These are phyloP conservation scores for Taiozyma sp. DNA, from an alignment of 1,139 yeast genomes.

Conservation along the genomic window DNA sequence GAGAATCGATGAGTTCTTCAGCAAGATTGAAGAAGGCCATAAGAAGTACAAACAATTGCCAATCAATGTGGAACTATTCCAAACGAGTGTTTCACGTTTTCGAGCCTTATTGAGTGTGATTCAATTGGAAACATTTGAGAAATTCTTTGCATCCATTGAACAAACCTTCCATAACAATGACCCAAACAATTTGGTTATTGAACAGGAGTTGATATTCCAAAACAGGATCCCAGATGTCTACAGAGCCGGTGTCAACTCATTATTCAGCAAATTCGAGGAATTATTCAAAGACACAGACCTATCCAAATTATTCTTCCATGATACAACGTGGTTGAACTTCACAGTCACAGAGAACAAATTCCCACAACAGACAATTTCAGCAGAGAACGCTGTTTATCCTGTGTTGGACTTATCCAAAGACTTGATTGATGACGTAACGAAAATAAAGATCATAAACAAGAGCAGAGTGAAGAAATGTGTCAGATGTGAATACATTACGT, in stretches of 20 bases:
- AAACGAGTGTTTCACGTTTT: slow-evolving; percentile 41
- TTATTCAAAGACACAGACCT: slow-evolving; percentile 31
- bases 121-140: slow-evolving; percentile 57
- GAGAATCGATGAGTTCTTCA: slow-evolving; percentile 53
- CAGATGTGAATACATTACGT: slow-evolving; percentile 23
- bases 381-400: slow-evolving; percentile 9
- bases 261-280: slow-evolving; percentile 23
- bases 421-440: slow-evolving; percentile 42
- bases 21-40: slow-evolving; percentile 23
- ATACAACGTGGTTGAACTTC: slow-evolving; percentile 65
- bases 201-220: slow-evolving; percentile 62
- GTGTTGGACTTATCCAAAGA: slow-evolving; percentile 14
- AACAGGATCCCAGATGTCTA: slow-evolving; percentile 53
- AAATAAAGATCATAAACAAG: slow-evolving; percentile 27
- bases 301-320: slow-evolving; percentile 57
- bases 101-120: slow-evolving; percentile 49
- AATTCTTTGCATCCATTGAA: slow-evolving; percentile 52
- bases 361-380: slow-evolving; percentile 6
- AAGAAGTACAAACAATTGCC: slow-evolving; percentile 6
- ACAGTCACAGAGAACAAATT: slow-evolving; percentile 27
- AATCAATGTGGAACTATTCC: slow-evolving; percentile 16
- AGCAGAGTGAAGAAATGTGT: slow-evolving; percentile 20
- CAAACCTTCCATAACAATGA: slow-evolving; percentile 8
- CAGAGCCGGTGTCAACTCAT: slow-evolving; percentile 30
- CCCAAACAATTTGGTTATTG: slow-evolving; percentile 38